These are phyloP conservation scores for Ceratocystis eucalypticola DNA, from an alignment of 2,329 filamentous ascomycete genomes.

Conservation along the genomic window DNA sequence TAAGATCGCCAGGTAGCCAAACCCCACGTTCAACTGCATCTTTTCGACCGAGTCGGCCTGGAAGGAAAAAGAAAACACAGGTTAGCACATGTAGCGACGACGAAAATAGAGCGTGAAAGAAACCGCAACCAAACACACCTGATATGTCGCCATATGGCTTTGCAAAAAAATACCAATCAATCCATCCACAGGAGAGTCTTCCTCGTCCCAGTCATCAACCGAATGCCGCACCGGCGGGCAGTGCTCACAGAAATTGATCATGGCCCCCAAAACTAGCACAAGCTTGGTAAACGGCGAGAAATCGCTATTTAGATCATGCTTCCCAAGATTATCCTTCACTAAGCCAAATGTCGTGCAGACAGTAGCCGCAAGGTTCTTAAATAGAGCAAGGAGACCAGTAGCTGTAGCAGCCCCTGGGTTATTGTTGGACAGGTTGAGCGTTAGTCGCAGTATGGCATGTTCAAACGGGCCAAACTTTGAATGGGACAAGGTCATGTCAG, in stretches of 20 bases:
- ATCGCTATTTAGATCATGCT: conserved; percentile 35
- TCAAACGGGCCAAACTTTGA: conserved; percentile 31
- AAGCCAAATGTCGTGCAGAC: conserved; percentile 40
- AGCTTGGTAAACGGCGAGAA: conserved; percentile 48
- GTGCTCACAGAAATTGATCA: conserved; percentile 80
- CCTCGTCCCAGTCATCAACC: conserved; percentile 26
- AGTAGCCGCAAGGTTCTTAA: conserved; percentile 34
- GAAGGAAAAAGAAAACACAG: not conserved
- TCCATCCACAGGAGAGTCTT: conserved; percentile 36
- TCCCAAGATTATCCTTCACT: conserved; percentile 35
- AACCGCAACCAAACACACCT: conserved; percentile 41
- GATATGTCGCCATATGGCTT: conserved; percentile 48
- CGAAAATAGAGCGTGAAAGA: not conserved
- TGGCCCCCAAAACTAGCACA: conserved; percentile 63
- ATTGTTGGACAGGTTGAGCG: conserved; percentile 78
- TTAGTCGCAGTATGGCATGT: conserved; percentile 50
- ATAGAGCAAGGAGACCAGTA: conserved; percentile 49
- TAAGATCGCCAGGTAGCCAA: conserved; percentile 75
- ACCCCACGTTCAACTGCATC: conserved; percentile 64
- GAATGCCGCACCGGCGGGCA: conserved; percentile 46
- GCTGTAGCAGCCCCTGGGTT: conserved; percentile 53
- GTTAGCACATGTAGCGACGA: not conserved
- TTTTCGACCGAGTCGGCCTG: conserved; percentile 61
- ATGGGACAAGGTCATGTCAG: conserved; percentile 30
- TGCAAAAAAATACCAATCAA: conserved; percentile 55